Base-by-base conservation (phyloP, 345 rosid species). In the Pistacia integerrima region DNA sequence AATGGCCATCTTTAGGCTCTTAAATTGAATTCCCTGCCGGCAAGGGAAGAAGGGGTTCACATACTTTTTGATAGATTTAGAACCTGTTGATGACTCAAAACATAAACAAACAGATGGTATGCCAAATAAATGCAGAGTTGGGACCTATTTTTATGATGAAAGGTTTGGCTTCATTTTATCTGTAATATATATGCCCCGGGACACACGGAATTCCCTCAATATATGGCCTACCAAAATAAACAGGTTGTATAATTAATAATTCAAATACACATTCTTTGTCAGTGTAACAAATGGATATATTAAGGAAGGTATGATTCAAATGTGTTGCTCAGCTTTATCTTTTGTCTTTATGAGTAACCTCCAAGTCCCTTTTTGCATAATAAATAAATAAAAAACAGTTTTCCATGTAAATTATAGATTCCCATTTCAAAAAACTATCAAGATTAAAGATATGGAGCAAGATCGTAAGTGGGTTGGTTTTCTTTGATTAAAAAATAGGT, bases 1-100 rank as follows among this genome's bases (percentile, higher is more conserved):
- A 30, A 30, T 30, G 33, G 66, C 70, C 73, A 67, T 67, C 74
- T 57, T 67, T 25, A 56, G 59, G 13, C 8, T 77, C 61, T 60
- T 73, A 69, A 70, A 58, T 67, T 62, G 35, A 69, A 28, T 83
- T 64, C 69, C 84, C 80, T 20, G 0, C 9, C 8, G 52, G 20
- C 49, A 25, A 72, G 84, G 82, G 71, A 76, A 67, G 46, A 4
- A 46, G 12, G 41, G 41, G 60, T 65, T 8, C 0, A 4, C 41
- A 18, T 18, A 51, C 10, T 41, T 17, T 16, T 18, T 49, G n/a
- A 51, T 33, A 16, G 67, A 41, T 59, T 59, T 17, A 46, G 18
- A 59, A 28, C 56, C 54, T 70, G 49, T 7, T 28, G 62, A 55
- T 18, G 18, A 54, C 48, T 30, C 22, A 17, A 54, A 16, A 68